phyloP scores from a whole-genome alignment of 768 basidiomycete species.

The Collybiopsis confluens region DNA sequence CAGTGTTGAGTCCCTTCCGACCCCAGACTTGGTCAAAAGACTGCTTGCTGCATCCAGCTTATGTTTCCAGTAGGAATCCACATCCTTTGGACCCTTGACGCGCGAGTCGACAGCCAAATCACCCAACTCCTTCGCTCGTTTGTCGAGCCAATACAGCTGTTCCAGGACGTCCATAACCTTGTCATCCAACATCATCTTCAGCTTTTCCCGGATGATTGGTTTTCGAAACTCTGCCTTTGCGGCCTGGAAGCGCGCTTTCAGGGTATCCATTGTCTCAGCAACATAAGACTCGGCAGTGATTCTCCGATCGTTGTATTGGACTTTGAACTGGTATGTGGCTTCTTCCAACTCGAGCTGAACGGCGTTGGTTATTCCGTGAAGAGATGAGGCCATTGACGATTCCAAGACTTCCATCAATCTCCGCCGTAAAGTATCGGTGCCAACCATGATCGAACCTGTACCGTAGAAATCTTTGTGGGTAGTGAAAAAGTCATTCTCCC shows the following conservation, averaged over 20 bases:
- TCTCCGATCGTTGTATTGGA: slow-evolving; percentile 93
- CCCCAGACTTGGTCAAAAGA: slow-evolving; percentile 90
- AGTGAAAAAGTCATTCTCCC: slow-evolving; percentile 67
- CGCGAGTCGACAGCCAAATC: slow-evolving; percentile 65
- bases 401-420: slow-evolving; percentile 97
- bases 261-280: slow-evolving; percentile 90
- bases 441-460: slow-evolving; percentile 72
- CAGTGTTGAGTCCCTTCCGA: slow-evolving; percentile 90
- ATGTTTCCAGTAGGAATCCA: slow-evolving; percentile 93
- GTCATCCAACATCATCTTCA: slow-evolving; percentile 92
- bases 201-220: slow-evolving; percentile 80
- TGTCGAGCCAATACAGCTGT: slow-evolving; percentile 95
- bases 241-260: slow-evolving; percentile 88
- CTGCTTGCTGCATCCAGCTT: slow-evolving; percentile 94
- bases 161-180: slow-evolving; percentile 97
- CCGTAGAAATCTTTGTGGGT: slow-evolving; percentile 60
- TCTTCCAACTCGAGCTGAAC: slow-evolving; percentile 98
- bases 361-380: slow-evolving; percentile 95
- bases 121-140: slow-evolving; percentile 72
- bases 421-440: slow-evolving; percentile 84
- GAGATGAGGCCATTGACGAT: slow-evolving; percentile 93
- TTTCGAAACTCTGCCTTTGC: slow-evolving; percentile 83
- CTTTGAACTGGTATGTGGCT: slow-evolving; percentile 98
- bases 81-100: slow-evolving; percentile 58
- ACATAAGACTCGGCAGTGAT: slow-evolving; percentile 96